Conservation (phyloP, 202 grass and related monocot species). For the Schoenoplectus tabernaemontani region DNA sequence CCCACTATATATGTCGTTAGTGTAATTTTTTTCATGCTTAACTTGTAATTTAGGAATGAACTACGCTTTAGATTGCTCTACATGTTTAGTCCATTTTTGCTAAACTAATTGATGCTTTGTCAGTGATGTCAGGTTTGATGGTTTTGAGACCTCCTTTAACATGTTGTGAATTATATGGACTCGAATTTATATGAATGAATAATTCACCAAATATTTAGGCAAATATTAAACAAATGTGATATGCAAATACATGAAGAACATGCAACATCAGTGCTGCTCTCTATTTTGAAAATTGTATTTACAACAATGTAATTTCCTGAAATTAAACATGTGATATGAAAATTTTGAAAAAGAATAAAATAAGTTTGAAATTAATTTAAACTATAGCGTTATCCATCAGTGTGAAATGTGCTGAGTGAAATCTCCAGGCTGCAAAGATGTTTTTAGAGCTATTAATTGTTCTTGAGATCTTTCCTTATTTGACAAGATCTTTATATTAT, state of each 20-base stretch:
- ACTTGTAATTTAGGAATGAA: neutral
- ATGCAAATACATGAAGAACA: neutral
- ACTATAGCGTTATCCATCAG: neutral
- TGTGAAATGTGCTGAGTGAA: neutral
- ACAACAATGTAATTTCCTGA: neutral
- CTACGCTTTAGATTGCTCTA: neutral
- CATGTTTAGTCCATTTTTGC: neutral
- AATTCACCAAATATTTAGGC: neutral
- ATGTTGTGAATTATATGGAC: neutral
- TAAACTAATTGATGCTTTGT: neutral
- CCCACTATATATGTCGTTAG: neutral
- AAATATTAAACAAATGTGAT: neutral
- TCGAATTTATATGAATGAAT: neutral
- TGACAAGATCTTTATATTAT: neutral
- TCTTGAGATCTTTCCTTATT: neutral
- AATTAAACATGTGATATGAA: no score
- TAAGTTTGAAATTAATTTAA: neutral
- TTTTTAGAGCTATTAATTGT: neutral
- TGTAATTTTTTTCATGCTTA: neutral
- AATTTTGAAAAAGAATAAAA: no score
- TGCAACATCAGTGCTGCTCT: neutral
- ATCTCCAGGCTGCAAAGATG: neutral
- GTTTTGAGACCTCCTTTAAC: neutral
- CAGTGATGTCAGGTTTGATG: neutral
- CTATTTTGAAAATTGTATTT: neutral